A percentile compares a stretch with the other conserved stretches of the same genome.
Evolutionary conservation across 2,329 filamentous ascomycete species (phyloP).

Genomic region (Fusarium concolor): DNA sequence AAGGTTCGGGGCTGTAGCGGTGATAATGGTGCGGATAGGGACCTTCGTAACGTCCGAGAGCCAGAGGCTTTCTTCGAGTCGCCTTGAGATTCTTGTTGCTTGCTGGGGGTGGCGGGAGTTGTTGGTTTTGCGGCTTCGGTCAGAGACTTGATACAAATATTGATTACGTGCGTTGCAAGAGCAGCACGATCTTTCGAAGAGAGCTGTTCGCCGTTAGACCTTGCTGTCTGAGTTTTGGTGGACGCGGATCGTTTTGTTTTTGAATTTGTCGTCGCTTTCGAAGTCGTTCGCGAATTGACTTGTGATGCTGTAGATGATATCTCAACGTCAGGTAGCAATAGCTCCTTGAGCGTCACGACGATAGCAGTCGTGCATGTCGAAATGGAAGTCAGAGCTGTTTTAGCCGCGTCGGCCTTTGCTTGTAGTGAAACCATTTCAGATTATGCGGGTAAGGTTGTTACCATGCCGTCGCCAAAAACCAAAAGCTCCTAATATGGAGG

Average conservation of each 20-base stretch:
- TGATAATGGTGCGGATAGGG: slow-evolving; percentile 68
- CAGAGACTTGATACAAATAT: slow-evolving; percentile 75
- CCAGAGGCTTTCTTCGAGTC: slow-evolving; percentile 51
- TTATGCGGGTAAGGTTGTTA: slow-evolving; percentile 46
- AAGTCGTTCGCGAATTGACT: slow-evolving; percentile 42
- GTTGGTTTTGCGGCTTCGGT: slow-evolving; percentile 71
- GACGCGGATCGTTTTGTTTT: slow-evolving; percentile 41
- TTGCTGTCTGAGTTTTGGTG: slow-evolving; percentile 20
- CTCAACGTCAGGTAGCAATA: slow-evolving; percentile 55
- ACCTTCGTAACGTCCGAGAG: slow-evolving; percentile 62
- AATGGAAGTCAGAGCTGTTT: slow-evolving; percentile 64
- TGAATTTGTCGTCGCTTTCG: slow-evolving; percentile 45
- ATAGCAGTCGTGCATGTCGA: slow-evolving; percentile 65
- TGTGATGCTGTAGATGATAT: slow-evolving; percentile 42
- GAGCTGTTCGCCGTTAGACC: slow-evolving; percentile 43
- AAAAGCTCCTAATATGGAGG: slow-evolving; percentile 43
- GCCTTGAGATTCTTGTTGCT: slow-evolving; percentile 51
- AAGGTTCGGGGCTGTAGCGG: slow-evolving; percentile 71
- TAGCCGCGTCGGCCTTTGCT: slow-evolving; percentile 62
- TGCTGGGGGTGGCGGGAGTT: slow-evolving; percentile 48
- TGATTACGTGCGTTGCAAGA: slow-evolving; percentile 79
- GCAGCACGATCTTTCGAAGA: slow-evolving; percentile 67
- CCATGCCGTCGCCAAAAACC: slow-evolving; percentile 50
- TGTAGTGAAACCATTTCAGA: slow-evolving; percentile 59
- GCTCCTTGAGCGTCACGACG: slow-evolving; percentile 60